Base-by-base conservation (phyloP, 768 basidiomycete species). In the Trichaptum fuscoviolaceum region DNA sequence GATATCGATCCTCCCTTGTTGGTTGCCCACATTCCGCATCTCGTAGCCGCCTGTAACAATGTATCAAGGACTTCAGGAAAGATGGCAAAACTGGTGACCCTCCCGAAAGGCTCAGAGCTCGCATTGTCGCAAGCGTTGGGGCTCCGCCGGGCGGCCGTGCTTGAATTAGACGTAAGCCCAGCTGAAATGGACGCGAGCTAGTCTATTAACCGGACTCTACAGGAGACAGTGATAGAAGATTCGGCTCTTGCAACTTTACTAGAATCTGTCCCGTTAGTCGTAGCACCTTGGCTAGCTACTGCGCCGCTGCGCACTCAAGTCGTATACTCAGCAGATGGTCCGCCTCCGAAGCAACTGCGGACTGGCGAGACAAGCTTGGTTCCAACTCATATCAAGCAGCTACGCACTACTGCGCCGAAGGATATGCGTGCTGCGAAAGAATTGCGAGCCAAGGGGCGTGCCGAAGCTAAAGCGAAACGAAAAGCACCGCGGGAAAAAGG, bases 331-430 rank as follows among this genome's bases (percentile, higher is more conserved):
- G 20, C 42, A 20, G 42, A 52, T 3, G 42, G 42, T 52, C 20
- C 42, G 10, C 42, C 42, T 52, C 42, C 3, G 42, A 52, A 52
- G 10, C 42, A 12, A 20, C 42, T 52, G 42, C 42, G 42, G 15
- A 24, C 20, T 24, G 59, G 65, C 62, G 35, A 18, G n/a, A 63
- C 9, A 3, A 58, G 15, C 63, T 68, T 88, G 26, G 76, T 90
- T 57, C 87, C 89, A 1, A 93, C 92, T 0, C 89, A 93, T 72
- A 82, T 94, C 69, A 96, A 95, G 72, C 92, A 93, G 69, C 73
- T 94, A 24, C 83, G 83, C 20, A 95, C 94, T 1, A 86, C 87
- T 30, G 85, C 87, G 3, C 93, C 93, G 1, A 87, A 85, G 71
- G 90, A 95, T 71, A 90, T 93, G 84, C 90, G 84, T 72, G 81